These are phyloP conservation scores for Trypanosoma mega DNA, from an alignment of 208 protist species.

Conservation along the genomic window DNA sequence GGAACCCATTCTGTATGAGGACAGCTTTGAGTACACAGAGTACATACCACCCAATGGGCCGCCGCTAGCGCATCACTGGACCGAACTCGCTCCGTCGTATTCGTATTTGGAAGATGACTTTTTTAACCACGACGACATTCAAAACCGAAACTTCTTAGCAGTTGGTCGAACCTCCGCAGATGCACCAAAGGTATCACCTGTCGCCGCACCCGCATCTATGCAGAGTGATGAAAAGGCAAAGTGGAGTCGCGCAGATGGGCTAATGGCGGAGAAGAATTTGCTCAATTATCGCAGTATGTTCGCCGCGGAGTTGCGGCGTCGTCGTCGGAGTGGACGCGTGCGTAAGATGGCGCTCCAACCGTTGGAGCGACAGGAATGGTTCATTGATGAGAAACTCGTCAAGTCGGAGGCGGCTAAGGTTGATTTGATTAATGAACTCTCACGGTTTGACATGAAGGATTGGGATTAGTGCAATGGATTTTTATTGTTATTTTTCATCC, in stretches of 20 bases:
- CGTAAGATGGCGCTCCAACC: slow-evolving; percentile 69
- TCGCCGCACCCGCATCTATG: background rate
- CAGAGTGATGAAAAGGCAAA: background rate
- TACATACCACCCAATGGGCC: slow-evolving; percentile 49
- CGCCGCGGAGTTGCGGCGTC: slow-evolving; percentile 52
- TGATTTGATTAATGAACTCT: slow-evolving; percentile 77
- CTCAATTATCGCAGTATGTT: slow-evolving; percentile 52
- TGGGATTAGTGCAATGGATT: slow-evolving; percentile 59
- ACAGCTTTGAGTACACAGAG: slow-evolving; percentile 83
- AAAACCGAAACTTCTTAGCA: slow-evolving; percentile 55
- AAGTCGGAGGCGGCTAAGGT: slow-evolving; percentile 69
- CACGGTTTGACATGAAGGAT: slow-evolving; percentile 70
- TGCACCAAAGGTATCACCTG: slow-evolving; percentile 2
- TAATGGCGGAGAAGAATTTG: slow-evolving; percentile 17
- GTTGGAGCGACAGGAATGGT: slow-evolving; percentile 78
- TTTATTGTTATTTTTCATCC: too few species aligned
- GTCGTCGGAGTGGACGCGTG: slow-evolving; percentile 45
- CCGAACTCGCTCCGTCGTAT: slow-evolving; percentile 65
- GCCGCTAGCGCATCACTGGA: slow-evolving; percentile 66
- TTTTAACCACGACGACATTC: slow-evolving; percentile 25
- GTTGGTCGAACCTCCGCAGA: slow-evolving; percentile 41
- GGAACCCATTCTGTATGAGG: slow-evolving; percentile 45
- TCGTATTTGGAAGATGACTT: slow-evolving; percentile 74
- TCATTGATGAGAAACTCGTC: slow-evolving; percentile 82
- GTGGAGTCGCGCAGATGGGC: slow-evolving; percentile 10